Conservation (phyloP, 2,329 filamentous ascomycete species). For the Cadophora sp. region DNA sequence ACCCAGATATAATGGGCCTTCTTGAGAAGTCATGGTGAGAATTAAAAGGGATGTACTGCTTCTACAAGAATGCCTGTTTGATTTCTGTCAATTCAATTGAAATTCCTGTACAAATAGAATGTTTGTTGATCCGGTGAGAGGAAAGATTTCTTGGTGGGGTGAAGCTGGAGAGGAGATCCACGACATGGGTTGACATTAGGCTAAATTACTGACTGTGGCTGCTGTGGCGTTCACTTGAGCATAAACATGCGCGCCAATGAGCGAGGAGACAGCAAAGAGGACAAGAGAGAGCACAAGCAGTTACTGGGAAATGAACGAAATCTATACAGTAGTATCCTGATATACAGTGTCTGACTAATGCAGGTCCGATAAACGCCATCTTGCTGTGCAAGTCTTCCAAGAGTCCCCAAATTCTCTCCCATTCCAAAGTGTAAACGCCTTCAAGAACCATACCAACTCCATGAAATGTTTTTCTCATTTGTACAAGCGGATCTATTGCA, state of each 20-base stretch:
- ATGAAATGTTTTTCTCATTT: constrained; percentile 27
- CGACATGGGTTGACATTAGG: constrained; percentile 19
- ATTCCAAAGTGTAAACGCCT: constrained; percentile 20
- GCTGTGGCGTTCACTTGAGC: constrained; percentile 13
- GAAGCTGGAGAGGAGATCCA: constrained; percentile 8
- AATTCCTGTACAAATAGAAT: background rate
- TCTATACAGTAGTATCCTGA: constrained; percentile 27
- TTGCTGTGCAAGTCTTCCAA: constrained; percentile 31
- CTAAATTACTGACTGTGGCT: constrained; percentile 22
- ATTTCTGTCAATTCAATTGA: background rate
- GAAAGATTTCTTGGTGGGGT: constrained; percentile 22
- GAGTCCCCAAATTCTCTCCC: constrained; percentile 10
- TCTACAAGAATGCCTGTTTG: background rate
- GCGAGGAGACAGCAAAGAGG: background rate
- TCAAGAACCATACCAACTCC: constrained; percentile 24
- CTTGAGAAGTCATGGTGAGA: constrained; percentile 46
- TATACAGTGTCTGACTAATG: constrained; percentile 32
- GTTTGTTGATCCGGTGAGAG: constrained; percentile 14
- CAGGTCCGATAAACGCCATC: constrained; percentile 29
- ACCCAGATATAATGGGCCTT: constrained; percentile 79
- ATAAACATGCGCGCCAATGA: constrained; percentile 35
- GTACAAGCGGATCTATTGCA: constrained; percentile 35
- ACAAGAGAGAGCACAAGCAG: constrained; percentile 4
- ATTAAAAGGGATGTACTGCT: background rate
- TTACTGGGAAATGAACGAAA: background rate